Evolutionary conservation across 345 rosid genomes (phyloP).

Genomic region (Noccaea bulbosa): DNA sequence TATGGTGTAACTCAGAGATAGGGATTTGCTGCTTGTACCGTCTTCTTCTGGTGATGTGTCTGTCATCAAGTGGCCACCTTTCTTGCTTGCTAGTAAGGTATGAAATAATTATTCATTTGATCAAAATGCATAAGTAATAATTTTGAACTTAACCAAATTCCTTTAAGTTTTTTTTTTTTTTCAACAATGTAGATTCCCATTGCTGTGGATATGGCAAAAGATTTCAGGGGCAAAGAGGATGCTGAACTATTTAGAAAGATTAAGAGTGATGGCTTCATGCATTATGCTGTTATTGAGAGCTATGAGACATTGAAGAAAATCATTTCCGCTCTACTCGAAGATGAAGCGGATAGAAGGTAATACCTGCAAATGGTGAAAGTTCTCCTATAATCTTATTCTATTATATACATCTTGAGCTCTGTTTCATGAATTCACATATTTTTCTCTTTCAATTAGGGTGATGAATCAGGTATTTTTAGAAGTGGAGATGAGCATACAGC

Average conservation of each 20-base stretch:
- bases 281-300: constrained; percentile 75
- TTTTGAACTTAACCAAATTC: background rate
- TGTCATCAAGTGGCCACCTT: constrained; percentile 96
- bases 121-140: constrained; percentile 12
- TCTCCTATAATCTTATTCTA: too few species aligned
- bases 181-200: constrained; percentile 71
- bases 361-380: constrained; percentile 11
- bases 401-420: constrained; percentile 10
- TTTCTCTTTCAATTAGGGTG: constrained; percentile 51
- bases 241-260: constrained; percentile 78
- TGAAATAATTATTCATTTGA: constrained; percentile 38
- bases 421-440: constrained; percentile 2
- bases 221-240: constrained; percentile 73
- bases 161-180: constrained; percentile 16
- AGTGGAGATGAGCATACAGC: constrained; percentile 55
- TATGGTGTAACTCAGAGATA: constrained; percentile 61
- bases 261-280: constrained; percentile 65
- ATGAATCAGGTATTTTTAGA: constrained; percentile 53
- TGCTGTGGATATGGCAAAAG: constrained; percentile 98
- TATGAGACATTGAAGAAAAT: constrained; percentile 73
- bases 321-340: constrained; percentile 60
- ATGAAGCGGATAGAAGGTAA: constrained; percentile 66
- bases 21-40: constrained; percentile 88
- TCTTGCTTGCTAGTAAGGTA: constrained; percentile 97
- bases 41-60: constrained; percentile 66